Conservation (phyloP, 192 early-diverging fungal genomes). For the Tieghemiomyces parasiticus region DNA sequence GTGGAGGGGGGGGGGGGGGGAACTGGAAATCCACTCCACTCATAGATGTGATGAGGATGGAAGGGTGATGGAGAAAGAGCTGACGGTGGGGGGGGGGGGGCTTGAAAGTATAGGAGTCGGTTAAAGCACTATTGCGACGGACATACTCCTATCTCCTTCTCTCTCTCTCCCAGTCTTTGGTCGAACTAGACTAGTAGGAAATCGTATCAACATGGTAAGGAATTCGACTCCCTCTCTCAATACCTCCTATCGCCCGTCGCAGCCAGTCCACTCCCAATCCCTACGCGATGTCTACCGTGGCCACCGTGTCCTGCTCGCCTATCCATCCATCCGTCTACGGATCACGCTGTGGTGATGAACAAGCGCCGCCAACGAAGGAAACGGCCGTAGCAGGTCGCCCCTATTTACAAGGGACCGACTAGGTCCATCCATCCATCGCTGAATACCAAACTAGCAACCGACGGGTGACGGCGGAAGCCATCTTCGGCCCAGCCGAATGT, state of each 20-base stretch:
- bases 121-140: too few species aligned
- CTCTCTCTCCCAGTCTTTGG: slow-evolving; percentile 1
- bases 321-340: slow-evolving; percentile 3
- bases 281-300: not conserved
- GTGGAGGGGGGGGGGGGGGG: too few species aligned
- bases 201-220: not conserved
- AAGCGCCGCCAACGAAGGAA: not conserved
- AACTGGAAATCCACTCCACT: too few species aligned
- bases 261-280: not conserved
- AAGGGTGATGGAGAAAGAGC: too few species aligned
- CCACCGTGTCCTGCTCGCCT: not conserved
- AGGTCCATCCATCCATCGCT: not conserved
- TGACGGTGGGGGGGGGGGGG: too few species aligned
- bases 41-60: too few species aligned
- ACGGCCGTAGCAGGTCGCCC: not conserved
- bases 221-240: not conserved
- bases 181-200: not conserved
- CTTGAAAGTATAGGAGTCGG: too few species aligned
- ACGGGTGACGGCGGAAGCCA: not conserved
- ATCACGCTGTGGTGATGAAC: not conserved
- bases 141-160: too few species aligned
- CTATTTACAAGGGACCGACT: not conserved
- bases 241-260: not conserved
- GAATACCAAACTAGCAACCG: not conserved
- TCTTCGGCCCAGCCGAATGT: not conserved